A percentile compares a stretch with the other conserved stretches of the same genome.
These are phyloP conservation scores for Pseudonitzschia pungens DNA, from an alignment of 108 stramenopile genomes.

Conservation along the genomic window DNA sequence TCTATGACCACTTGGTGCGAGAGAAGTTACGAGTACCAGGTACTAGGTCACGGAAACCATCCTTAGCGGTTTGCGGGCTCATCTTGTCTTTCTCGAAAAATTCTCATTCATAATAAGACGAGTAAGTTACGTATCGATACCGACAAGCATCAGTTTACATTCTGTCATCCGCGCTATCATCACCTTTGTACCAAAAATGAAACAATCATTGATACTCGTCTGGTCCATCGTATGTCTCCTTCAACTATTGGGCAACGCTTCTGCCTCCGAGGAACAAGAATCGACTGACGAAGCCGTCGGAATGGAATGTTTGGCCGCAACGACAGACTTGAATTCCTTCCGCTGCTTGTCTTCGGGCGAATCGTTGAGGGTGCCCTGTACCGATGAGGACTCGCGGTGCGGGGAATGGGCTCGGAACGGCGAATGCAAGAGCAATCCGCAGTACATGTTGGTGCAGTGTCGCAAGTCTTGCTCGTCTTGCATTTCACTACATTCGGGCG, in stretches of 20 bases:
- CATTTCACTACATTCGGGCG: constrained; percentile 25
- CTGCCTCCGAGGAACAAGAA: not conserved
- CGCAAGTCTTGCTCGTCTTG: constrained; percentile 53
- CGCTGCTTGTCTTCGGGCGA: constrained; percentile 9
- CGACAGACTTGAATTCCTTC: constrained; percentile 17
- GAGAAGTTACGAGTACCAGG: too few relatives aligned
- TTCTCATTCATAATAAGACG: too few relatives aligned
- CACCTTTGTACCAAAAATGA: not conserved
- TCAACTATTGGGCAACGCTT: not conserved
- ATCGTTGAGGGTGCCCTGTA: constrained; percentile 18
- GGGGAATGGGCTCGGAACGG: constrained; percentile 42
- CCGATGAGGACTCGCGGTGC: constrained; percentile 33
- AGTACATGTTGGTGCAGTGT: constrained; percentile 68
- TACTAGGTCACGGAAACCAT: too few relatives aligned
- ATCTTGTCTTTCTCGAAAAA: too few relatives aligned
- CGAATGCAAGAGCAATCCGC: constrained; percentile 57
- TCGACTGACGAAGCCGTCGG: not conserved
- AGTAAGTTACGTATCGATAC: too few relatives aligned
- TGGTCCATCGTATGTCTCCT: not conserved
- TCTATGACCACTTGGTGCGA: too few relatives aligned
- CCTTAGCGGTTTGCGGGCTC: too few relatives aligned
- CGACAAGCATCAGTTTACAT: too few relatives aligned
- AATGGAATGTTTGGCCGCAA: constrained; percentile 24
- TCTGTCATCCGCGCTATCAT: too few relatives aligned
- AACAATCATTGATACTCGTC: not conserved